phyloP scores from a whole-genome alignment of 192 early-diverging fungal species.

The Coemansia reversa region DNA sequence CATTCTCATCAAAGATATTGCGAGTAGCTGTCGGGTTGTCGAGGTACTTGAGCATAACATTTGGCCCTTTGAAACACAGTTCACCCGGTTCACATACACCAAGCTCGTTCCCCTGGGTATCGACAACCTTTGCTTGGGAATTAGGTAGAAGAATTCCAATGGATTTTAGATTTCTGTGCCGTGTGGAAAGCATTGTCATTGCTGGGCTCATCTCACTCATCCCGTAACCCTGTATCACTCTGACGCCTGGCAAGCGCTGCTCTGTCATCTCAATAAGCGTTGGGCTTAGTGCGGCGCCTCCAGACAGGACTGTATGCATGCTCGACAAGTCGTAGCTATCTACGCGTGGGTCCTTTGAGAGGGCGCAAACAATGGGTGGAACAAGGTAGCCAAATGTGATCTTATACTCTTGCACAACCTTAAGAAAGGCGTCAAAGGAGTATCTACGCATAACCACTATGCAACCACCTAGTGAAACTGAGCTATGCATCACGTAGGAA shows the following conservation, averaged over 20 bases:
- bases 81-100: slow-evolving; percentile 66
- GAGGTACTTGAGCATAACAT: slow-evolving; percentile 84
- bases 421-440: slow-evolving; percentile 62
- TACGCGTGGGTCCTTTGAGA: slow-evolving; percentile 79
- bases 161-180: slow-evolving; percentile 50
- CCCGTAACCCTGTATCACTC: slow-evolving; percentile 64
- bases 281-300: slow-evolving; percentile 75
- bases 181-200: slow-evolving; percentile 44
- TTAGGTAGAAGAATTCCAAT: slow-evolving; percentile 73
- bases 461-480: slow-evolving; percentile 38
- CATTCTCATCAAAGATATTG: slow-evolving; percentile 69
- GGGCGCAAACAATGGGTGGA: slow-evolving; percentile 64
- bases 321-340: slow-evolving; percentile 67
- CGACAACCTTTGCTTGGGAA: slow-evolving; percentile 71
- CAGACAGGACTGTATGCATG: slow-evolving; percentile 65
- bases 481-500: slow-evolving; percentile 55
- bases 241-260: slow-evolving; percentile 38
- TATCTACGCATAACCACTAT: slow-evolving; percentile 77
- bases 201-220: slow-evolving; percentile 63
- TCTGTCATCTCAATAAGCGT: slow-evolving; percentile 61
- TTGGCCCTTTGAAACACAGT: slow-evolving; percentile 84
- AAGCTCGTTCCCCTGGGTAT: slow-evolving; percentile 65
- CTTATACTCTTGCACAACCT: slow-evolving; percentile 63
- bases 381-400: slow-evolving; percentile 67
- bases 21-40: slow-evolving; percentile 74